phyloP scores from a whole-genome alignment of 805 yeast species.

The Metschnikowia henanensis region DNA sequence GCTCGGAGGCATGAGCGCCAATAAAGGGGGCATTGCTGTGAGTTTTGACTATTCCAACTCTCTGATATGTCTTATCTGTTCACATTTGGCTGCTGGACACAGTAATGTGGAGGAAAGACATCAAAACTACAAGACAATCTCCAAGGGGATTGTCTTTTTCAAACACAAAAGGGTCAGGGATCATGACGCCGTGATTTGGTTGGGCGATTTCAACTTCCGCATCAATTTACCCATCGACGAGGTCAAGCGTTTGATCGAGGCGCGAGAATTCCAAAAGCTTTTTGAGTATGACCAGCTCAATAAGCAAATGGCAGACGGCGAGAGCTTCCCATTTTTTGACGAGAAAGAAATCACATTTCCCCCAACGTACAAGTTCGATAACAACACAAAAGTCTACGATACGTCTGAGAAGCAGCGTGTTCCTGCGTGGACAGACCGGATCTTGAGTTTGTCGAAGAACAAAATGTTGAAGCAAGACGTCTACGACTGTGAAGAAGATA shows the following conservation, averaged over 20 bases:
- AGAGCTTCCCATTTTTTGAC: conserved; percentile 76
- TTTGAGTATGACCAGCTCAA: conserved; percentile 77
- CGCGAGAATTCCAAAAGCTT: conserved; percentile 49
- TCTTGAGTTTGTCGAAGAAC: conserved; percentile 59
- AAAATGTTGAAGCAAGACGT: conserved; percentile 54
- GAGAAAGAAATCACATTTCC: conserved; percentile 79
- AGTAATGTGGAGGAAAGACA: conserved; percentile 80
- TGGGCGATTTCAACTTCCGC: conserved; percentile 93
- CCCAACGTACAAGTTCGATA: conserved; percentile 95
- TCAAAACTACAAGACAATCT: conserved; percentile 78
- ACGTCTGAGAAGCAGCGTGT: conserved; percentile 88
- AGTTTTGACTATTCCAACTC: conserved; percentile 66
- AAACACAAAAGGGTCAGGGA: conserved; percentile 57
- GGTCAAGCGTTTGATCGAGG: conserved; percentile 54
- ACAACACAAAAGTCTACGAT: conserved; percentile 80
- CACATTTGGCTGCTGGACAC: conserved; percentile 94
- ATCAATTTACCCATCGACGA: conserved; percentile 69
- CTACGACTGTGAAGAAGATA: conserved; percentile 58
- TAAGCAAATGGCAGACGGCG: conserved; percentile 69
- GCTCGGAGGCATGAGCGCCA: conserved; percentile 84
- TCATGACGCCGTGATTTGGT: conserved; percentile 83
- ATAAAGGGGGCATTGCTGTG: conserved; percentile 78
- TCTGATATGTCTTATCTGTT: conserved; percentile 72
- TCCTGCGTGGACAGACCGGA: conserved; percentile 98
- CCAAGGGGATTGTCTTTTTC: conserved; percentile 66